Evolutionary conservation across 2,329 filamentous ascomycete species (phyloP), one percentile per base, ranked within the genome.

Genomic region (Clarireedia homoeocarpa): DNA sequence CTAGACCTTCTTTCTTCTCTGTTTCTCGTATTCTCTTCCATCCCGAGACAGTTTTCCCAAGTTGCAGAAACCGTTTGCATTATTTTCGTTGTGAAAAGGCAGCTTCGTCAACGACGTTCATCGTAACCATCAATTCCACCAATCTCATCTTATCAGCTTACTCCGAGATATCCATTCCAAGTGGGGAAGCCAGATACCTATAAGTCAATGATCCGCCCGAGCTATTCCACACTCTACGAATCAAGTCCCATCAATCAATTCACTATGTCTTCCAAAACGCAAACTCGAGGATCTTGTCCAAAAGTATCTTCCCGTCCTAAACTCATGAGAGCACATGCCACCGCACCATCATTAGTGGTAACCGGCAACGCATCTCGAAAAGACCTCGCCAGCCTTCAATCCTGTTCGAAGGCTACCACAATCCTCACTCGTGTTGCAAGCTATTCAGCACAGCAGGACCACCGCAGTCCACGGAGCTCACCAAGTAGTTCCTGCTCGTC

Each of bases 301-400:
- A 72, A 74, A 44, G 68, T 71, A 34, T 63, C 66, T 50, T 66
- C 68, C 56, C 72, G 77, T 61, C 81, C 81, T 38, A 75, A 76
- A 51, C 72, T 83, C 44, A 71, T 82, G 45, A 74, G 81, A 57
- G 77, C 80, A 27, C 75, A 74, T 53, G 77, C 76, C 34, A 83
- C 80, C 10, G 80, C 80, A 59, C 80, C 81, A 4, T 81, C 79
- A 27, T 76, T 83, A 61, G 82, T 78, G 12, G 82, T 78, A 12
- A 74, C 77, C 4, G 79, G 78, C 34, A 80, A 77, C 61, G 76
- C 75, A 36, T 78, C 75, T 59, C 72, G 76, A 53, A 76, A 77
- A 55, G 73, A 80, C 40, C 69, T 82, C 46, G 75, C 76, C 14
- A 75, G 70, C 51, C 72, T 77, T 2, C 74, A 76, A 10, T 73